A percentile compares a stretch with the other conserved stretches of the same genome.
Conservation (phyloP, 1,284 basidiomycete genomes). For the Ceratobasidium sp. region DNA sequence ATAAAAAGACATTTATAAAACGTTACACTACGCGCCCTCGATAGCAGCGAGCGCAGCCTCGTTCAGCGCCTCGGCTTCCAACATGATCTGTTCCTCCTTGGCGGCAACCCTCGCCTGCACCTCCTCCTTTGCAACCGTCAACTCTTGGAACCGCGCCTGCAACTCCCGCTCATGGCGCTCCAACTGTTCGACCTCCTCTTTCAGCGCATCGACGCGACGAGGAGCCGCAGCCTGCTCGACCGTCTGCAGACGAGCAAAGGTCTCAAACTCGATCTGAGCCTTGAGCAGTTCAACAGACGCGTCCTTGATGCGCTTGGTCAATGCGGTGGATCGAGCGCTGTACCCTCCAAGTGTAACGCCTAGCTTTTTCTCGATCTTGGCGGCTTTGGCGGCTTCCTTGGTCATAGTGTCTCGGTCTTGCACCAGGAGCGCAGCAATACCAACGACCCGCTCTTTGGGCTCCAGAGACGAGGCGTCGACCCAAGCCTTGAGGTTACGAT, state of each 20-base stretch:
- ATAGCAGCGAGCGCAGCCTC: conserved; percentile 55
- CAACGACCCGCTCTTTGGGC: conserved; percentile 71
- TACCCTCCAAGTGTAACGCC: conserved; percentile 92
- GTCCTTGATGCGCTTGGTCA: conserved; percentile 75
- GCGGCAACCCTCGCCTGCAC: conserved; percentile 70
- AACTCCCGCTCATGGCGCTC: conserved; percentile 80
- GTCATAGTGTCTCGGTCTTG: conserved; percentile 80
- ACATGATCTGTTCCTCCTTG: conserved; percentile 82
- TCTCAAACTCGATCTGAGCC: conserved; percentile 78
- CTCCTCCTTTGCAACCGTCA: conserved; percentile 80
- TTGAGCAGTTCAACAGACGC: conserved; percentile 79
- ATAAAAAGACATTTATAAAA: background rate
- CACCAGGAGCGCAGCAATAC: conserved; percentile 74
- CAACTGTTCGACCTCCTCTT: conserved; percentile 86
- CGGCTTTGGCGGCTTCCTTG: conserved; percentile 83
- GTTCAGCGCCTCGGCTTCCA: conserved; percentile 85
- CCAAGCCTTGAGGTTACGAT: conserved; percentile 72
- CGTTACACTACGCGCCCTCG: conserved; percentile 28
- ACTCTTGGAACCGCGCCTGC: conserved; percentile 86
- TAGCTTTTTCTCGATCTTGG: conserved; percentile 94
- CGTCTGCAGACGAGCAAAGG: conserved; percentile 77
- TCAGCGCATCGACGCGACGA: conserved; percentile 76
- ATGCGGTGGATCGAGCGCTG: conserved; percentile 78
- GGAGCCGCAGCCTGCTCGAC: conserved; percentile 84
- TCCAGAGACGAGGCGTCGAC: conserved; percentile 74